These are phyloP conservation scores for Monosporozyma servazzii DNA, from an alignment of 805 yeast species.

Conservation along the genomic window DNA sequence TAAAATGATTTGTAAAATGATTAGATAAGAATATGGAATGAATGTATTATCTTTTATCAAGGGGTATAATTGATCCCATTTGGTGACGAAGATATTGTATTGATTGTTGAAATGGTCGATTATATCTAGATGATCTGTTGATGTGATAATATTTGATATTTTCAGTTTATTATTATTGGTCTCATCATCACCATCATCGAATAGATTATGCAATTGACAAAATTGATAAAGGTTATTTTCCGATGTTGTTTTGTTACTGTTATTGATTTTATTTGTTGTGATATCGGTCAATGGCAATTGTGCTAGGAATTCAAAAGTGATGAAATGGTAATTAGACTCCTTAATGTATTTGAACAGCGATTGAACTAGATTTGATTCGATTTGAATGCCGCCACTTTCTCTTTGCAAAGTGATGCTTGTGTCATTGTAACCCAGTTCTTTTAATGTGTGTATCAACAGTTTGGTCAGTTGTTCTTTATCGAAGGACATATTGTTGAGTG, in stretches of 20 bases:
- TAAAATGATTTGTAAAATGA: slow-evolving; percentile 20
- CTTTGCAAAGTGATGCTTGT: slow-evolving; percentile 34
- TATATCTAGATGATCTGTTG: not conserved
- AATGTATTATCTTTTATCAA: not conserved
- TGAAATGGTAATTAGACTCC: slow-evolving; percentile 34
- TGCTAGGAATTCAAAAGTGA: slow-evolving; percentile 23
- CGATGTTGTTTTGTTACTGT: too few relatives aligned
- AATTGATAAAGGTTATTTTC: slow-evolving; percentile 4
- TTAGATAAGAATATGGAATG: slow-evolving; percentile 3
- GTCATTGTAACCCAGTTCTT: slow-evolving; percentile 39
- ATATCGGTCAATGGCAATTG: slow-evolving; percentile 22
- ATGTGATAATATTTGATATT: not conserved
- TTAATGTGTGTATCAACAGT: slow-evolving; percentile 40
- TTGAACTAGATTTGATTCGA: slow-evolving; percentile 37
- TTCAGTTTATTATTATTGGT: not conserved
- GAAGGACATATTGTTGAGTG: slow-evolving; percentile 6
- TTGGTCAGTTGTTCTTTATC: slow-evolving; percentile 36
- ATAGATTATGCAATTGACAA: not conserved
- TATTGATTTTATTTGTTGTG: slow-evolving; percentile 12
- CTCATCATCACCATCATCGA: not conserved
- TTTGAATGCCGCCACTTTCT: slow-evolving; percentile 34
- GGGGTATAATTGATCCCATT: not conserved
- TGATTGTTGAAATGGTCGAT: slow-evolving; percentile 1
- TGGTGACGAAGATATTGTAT: not conserved
- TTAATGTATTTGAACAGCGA: slow-evolving; percentile 32